Evolutionary conservation across 108 stramenopile species (phyloP), one percentile per base, ranked within the genome.

Genomic region (Cyclotella sp.): DNA sequence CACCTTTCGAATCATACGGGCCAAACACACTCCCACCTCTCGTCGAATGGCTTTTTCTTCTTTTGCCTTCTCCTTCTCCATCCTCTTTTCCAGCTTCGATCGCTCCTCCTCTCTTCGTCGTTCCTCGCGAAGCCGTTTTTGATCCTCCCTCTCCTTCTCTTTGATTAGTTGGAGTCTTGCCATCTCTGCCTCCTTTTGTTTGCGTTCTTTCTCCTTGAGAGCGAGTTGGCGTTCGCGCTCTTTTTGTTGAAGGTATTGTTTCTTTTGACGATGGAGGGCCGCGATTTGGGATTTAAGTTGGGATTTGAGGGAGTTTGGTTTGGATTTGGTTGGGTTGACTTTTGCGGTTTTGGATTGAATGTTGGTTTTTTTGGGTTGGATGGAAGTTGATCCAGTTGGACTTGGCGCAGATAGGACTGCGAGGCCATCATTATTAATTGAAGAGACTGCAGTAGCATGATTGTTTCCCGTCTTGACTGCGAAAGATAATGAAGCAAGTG

Each of bases 221-320:
- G 54, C 28, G 43, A 29, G 16, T 61, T 24, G 52, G 46, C 67
- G 60, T 52, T 84, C 58, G 26, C 47, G 45, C 34, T 74, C 69
- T 49, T 63, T 53, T 68, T 76, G 77, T 24, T 49, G 85, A 0
- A 86, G 46, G 30, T 58, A 58, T 73, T 80, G 53, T 26, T 63
- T 57, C 68, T 81, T 81, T 24, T 73, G 73, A 52, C 78, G 83
- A 39, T 91, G 87, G 64, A 91, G 72, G 34, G 64, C 45, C 29
- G 84, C 85, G 63, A 91, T 89, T 72, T 91, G 85, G 44, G 85
- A 80, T 68, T 91, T 91, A 29, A 89, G 74, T 73, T 81, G 72
- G 24, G 83, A 73, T 78, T 86, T 87, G 57, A 90, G 63, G 14
- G 62, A 62, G 72, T 78, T 66, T 29, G 58, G 61, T 73, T 43